Evolutionary conservation across 139 green algal genomes (phyloP), one percentile per base, ranked within the genome.

Genomic region (Chlorella sp.): DNA sequence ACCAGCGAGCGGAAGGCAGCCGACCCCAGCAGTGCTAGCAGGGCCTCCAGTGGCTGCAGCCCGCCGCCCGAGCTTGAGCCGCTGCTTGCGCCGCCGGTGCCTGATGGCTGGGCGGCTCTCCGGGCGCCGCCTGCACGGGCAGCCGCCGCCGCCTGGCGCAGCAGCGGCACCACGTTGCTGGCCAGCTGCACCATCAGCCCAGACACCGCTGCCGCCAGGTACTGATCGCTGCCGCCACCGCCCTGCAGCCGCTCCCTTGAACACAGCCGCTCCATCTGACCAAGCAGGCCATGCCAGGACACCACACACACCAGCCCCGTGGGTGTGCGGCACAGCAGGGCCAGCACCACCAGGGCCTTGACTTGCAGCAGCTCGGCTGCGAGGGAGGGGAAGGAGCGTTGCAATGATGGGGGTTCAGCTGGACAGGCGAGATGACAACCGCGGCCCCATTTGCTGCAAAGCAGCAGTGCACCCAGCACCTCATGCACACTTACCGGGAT

Each of bases 1-100:
- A 92, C 85, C 21, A 81, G 74, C 4, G 82, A 44, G 3, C 93
- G 87, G 79, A 97, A 92, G 38, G 86, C 88, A 0, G 82, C 86
- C 32, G 86, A 94, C 23, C 84, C 91, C 11, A 97, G 73, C 60
- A 98, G 85, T 84, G 93, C 89, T 30, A 94, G 88, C 65, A 98
- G 60, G 18, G 93, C 85, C 15, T 92, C 57, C 51, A 95, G 86
- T 30, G 85, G 82, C 41, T 36, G 63, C 64, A 95, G 67, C 9
- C 71, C 32, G 4, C n/a, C 84, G 63, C 71, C 67, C 74, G 81
- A 74, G 62, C 51, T 78, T 30, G 44, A 30, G 44, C 39, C 28
- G 78, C 63, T 67, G 63, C 78, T 28, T 5, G 44, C 47, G 4
- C 30, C 55, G 32, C 51, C 32, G 55, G 21, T 2, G n/a, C n/a